Conservation (phyloP, 345 rosid species). For the Euphorbia peplus region DNA sequence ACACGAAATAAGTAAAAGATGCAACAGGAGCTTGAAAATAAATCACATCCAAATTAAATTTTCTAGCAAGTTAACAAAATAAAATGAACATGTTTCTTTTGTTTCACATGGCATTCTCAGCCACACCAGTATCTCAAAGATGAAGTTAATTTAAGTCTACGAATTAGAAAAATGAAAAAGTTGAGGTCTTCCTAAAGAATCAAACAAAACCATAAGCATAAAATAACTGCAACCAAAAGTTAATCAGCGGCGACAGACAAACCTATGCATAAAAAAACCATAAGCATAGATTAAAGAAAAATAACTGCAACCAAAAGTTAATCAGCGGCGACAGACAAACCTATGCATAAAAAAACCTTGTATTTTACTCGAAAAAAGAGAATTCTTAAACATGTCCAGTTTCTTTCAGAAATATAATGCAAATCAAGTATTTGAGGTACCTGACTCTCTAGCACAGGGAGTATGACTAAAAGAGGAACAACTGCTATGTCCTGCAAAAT, state of each 20-base stretch:
- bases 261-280: neutral
- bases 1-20: neutral
- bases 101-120: neutral
- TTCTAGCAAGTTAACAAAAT: neutral
- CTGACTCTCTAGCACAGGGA: slow-evolving; percentile 94
- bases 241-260: neutral
- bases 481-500: slow-evolving; percentile 87
- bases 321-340: neutral
- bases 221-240: no score
- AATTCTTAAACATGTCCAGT: neutral
- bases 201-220: no score
- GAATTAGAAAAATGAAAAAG: neutral
- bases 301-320: no score
- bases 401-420: neutral
- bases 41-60: neutral
- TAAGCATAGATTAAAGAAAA: no score
- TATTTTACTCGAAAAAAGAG: neutral
- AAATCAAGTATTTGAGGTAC: slow-evolving; percentile 32
- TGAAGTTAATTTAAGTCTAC: neutral
- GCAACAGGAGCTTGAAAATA: neutral
- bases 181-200: neutral
- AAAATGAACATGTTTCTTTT: neutral
- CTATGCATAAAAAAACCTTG: neutral
- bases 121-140: neutral
- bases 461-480: slow-evolving; percentile 88